Conservation (phyloP, 345 rosid genomes). For the Isatis tinctoria region DNA sequence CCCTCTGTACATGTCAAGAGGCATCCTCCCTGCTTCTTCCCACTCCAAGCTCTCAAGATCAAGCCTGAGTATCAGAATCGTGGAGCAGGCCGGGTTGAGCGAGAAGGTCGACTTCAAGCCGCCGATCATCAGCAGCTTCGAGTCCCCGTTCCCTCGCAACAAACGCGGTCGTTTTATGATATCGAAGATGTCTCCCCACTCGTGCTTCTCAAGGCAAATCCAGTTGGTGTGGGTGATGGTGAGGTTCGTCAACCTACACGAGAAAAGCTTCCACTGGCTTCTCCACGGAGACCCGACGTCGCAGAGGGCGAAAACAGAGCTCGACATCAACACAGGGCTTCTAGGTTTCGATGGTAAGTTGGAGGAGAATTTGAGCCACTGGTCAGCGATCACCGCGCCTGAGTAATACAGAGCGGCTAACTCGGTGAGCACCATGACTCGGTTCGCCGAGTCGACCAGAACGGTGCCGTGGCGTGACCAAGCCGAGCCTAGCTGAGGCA, state of each 20-base stretch:
- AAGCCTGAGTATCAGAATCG: slow-evolving; percentile 68
- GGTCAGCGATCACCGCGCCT: slow-evolving; percentile 22
- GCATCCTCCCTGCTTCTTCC: slow-evolving; percentile 93
- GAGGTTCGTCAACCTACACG: slow-evolving; percentile 39
- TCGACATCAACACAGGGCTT: slow-evolving; percentile 59
- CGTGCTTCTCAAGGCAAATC: slow-evolving; percentile 68
- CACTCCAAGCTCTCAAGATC: slow-evolving; percentile 80
- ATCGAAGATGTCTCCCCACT: slow-evolving; percentile 87
- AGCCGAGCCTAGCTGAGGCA: slow-evolving; percentile 88
- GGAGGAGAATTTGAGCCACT: slow-evolving; percentile 75
- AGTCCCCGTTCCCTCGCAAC: slow-evolving; percentile 50
- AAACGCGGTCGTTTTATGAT: slow-evolving; percentile 79
- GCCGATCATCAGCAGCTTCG: slow-evolving; percentile 68
- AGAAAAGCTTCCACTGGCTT: slow-evolving; percentile 79
- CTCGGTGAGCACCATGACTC: slow-evolving; percentile 80
- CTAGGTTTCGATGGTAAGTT: slow-evolving; percentile 85
- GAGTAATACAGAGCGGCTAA: slow-evolving; percentile 70
- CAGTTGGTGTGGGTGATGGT: slow-evolving; percentile 47
- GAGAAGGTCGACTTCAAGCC: slow-evolving; percentile 70
- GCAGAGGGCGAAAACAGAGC: slow-evolving; percentile 66
- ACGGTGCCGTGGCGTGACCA: slow-evolving; percentile 90
- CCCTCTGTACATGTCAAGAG: slow-evolving; percentile 62
- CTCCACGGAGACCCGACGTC: slow-evolving; percentile 94
- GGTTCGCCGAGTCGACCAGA: slow-evolving; percentile 57
- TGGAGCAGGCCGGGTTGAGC: slow-evolving; percentile 70